Evolutionary conservation across 148 eudicot species (phyloP).

Genomic region (Rhododendron henanense): DNA sequence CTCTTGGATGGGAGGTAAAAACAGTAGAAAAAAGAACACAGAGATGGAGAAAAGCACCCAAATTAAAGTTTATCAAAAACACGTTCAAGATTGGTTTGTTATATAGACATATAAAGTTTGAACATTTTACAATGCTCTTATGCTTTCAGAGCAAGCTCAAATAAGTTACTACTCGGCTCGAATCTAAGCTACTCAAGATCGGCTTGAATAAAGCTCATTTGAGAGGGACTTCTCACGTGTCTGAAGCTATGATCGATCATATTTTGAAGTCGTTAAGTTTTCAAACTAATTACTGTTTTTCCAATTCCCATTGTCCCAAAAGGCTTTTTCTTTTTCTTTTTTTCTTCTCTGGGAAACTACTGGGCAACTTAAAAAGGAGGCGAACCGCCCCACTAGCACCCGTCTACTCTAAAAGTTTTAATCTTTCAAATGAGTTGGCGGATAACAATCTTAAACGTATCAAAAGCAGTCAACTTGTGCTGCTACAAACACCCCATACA

Average conservation of each 20-base stretch:
- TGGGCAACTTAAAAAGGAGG: neutral
- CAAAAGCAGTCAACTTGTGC: neutral
- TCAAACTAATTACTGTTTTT: neutral
- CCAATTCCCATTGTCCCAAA: neutral
- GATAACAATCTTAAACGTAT: neutral
- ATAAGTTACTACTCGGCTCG: too few species aligned
- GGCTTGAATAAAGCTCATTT: too few species aligned
- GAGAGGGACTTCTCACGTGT: too few species aligned
- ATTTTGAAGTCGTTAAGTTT: too few species aligned
- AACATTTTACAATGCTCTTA: too few species aligned
- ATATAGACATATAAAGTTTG: too few species aligned
- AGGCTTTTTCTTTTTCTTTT: neutral
- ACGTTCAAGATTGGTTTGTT: too few species aligned
- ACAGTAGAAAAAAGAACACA: neutral
- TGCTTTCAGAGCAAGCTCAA: too few species aligned
- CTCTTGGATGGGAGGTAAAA: neutral
- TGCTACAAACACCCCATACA: neutral
- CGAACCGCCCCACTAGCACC: neutral
- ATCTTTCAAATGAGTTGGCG: neutral
- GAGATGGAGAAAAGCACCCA: neutral
- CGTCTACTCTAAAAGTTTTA: neutral
- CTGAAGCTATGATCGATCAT: too few species aligned
- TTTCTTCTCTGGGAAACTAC: neutral
- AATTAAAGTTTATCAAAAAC: neutral
- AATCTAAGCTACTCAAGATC: too few species aligned